These are phyloP conservation scores for Scenedesmus sp. DNA, from an alignment of 163 green algal species.

Conservation along the genomic window DNA sequence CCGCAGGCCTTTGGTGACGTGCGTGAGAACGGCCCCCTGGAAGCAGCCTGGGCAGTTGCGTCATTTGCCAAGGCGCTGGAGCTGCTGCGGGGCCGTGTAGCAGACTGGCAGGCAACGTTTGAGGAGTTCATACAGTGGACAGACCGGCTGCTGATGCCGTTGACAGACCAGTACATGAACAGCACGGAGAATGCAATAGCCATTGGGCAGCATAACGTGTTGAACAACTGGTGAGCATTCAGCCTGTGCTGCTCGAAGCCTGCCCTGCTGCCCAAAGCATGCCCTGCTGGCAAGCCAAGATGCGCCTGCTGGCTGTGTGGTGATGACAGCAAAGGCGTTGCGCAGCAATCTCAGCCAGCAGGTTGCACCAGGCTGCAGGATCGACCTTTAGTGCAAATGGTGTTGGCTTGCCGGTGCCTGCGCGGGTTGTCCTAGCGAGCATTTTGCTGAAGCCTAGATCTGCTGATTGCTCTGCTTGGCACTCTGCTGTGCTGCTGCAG, in stretches of 20 bases:
- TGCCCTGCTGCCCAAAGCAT: too few relatives aligned
- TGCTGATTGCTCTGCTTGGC: background rate
- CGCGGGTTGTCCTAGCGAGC: too few relatives aligned
- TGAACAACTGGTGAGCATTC: slow-evolving; percentile 21
- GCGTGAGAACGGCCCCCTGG: slow-evolving; percentile 33
- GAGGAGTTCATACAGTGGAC: slow-evolving; percentile 23
- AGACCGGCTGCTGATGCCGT: slow-evolving; percentile 5
- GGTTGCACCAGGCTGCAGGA: too few relatives aligned
- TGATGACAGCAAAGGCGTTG: too few relatives aligned
- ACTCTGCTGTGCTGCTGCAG: background rate
- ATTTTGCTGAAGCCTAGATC: too few relatives aligned
- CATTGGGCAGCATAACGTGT: background rate
- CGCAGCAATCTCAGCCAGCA: too few relatives aligned
- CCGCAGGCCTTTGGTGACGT: slow-evolving; percentile 23
- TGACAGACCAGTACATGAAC: slow-evolving; percentile 29
- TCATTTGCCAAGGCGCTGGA: slow-evolving; percentile 36
- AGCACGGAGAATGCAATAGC: background rate
- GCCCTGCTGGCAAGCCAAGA: too few relatives aligned
- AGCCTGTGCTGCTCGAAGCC: too few relatives aligned
- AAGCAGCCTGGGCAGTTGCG: slow-evolving; percentile 39
- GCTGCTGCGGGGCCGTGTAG: background rate
- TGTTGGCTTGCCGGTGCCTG: too few relatives aligned
- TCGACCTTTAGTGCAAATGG: too few relatives aligned
- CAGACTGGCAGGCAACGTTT: background rate
- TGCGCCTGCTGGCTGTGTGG: too few relatives aligned